phyloP scores from a whole-genome alignment of 352 stramenopile genomes.

The Albugo candida region DNA sequence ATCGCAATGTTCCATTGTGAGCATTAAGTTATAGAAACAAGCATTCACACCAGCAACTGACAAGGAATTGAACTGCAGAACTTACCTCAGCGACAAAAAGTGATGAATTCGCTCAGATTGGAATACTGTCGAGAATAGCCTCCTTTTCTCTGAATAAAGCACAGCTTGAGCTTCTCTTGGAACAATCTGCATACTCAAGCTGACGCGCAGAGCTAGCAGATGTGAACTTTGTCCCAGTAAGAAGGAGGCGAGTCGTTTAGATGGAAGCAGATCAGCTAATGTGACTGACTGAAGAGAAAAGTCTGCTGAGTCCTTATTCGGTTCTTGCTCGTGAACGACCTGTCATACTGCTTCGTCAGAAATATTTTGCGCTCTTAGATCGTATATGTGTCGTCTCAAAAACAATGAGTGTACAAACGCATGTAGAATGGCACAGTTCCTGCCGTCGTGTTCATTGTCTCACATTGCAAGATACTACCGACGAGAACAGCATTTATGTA shows the following conservation, averaged over 20 bases:
- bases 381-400: conserved; percentile 35
- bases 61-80: neutral
- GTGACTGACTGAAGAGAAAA: neutral
- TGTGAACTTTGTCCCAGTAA: conserved; percentile 40
- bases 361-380: conserved; percentile 32
- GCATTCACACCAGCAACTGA: neutral
- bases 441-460: neutral
- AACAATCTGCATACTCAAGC: conserved; percentile 35
- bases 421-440: conserved; percentile 2
- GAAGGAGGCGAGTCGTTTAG: conserved; percentile 45
- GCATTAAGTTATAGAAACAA: conserved; percentile 29
- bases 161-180: conserved; percentile 28
- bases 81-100: conserved; percentile 36
- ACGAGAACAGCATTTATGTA: conserved; percentile 31
- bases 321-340: too few relatives aligned
- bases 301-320: neutral
- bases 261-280: conserved; percentile 20
- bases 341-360: neutral
- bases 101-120: conserved; percentile 54
- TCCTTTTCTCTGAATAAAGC: conserved; percentile 24
- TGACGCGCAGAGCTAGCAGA: conserved; percentile 33
- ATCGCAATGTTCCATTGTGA: conserved; percentile 52
- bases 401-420: conserved; percentile 32
- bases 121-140: conserved; percentile 44
- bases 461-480: conserved; percentile 5